These are phyloP conservation scores for Podochytrium sp. DNA, from an alignment of 192 early-diverging fungal species.

Conservation along the genomic window DNA sequence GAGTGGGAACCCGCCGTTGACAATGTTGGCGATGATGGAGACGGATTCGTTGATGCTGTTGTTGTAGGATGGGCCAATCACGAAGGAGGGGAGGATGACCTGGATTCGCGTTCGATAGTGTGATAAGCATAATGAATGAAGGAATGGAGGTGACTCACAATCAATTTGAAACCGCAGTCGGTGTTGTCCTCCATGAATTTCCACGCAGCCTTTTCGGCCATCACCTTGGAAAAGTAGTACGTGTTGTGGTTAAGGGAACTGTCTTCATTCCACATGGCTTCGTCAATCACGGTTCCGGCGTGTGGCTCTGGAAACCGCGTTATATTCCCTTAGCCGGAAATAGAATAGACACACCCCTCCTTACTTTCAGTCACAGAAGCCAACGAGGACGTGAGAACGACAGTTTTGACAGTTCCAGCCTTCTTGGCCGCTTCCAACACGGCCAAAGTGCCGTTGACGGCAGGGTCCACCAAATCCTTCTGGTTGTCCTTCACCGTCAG, in stretches of 20 bases:
- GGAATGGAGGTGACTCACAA: background rate
- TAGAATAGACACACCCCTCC: background rate
- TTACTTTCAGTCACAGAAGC: conserved; percentile 30
- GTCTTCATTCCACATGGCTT: background rate
- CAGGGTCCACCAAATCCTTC: conserved; percentile 45
- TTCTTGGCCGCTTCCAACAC: conserved; percentile 32
- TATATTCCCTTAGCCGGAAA: background rate
- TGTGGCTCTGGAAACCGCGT: background rate
- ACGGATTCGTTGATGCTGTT: background rate
- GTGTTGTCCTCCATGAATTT: conserved; percentile 34
- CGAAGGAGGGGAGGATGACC: background rate
- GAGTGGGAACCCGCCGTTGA: background rate
- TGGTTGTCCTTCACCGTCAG: conserved; percentile 24
- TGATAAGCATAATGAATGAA: background rate
- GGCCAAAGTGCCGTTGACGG: conserved; percentile 47
- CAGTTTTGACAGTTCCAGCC: conserved; percentile 30
- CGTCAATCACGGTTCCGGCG: background rate
- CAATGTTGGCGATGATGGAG: background rate
- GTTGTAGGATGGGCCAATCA: background rate
- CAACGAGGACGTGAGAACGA: conserved; percentile 50
- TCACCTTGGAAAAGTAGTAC: conserved; percentile 26
- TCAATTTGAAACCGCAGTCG: background rate
- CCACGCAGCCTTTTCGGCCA: conserved; percentile 43
- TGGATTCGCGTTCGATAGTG: background rate
- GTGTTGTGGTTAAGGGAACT: background rate